Evolutionary conservation across 169 alveolate genomes (phyloP), one percentile per base, ranked within the genome.

Genomic region (Plasmodium gaboni): DNA sequence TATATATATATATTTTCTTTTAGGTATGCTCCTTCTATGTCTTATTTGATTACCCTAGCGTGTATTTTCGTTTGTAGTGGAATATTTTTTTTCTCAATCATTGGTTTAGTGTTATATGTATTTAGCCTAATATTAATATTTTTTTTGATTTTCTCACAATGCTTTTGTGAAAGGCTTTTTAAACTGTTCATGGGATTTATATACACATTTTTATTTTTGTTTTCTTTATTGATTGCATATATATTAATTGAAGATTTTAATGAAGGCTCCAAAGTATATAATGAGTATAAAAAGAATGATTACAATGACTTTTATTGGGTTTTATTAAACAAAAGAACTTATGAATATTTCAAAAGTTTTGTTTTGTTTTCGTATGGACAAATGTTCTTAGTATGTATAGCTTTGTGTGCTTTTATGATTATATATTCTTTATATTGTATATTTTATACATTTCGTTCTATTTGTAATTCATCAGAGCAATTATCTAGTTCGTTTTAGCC

Each of bases 51-150:
- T 12, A 70, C 87, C 28, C 51, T 86, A 61, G 92, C 87, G 6
- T 60, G 92, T 59, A 67, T 86, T 38, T 86, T 86, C 74, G 76
- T 86, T 73, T 86, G 92, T 63, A 70, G 87, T 63, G 92, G 92
- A 15, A 72, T 86, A 5, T 71, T 48, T 24, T 86, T 86, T 64
- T 86, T 86, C 12, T 86, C 92, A 28, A 42, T 86, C 12, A 57
- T 86, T 24, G 92, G 92, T 46, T 22, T 86, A 48, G 55, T 86
- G 2, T 59, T 86, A 26, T 86, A 60, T 53, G 19, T 86, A 8
- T 86, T 86, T 46, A 61, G 92, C 38, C 46, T 86, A 22, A 70
- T 86, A 17, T 50, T 86, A 48, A 86, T 71, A 46, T 60, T 86
- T 61, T 71, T 86, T 53, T 71, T 86, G 61, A 86, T 86, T 42